Percentiles rank a stretch among this genome's conserved stretches.
Evolutionary conservation across 768 basidiomycete genomes (phyloP).

Genomic region (Termitomyces sp.): DNA sequence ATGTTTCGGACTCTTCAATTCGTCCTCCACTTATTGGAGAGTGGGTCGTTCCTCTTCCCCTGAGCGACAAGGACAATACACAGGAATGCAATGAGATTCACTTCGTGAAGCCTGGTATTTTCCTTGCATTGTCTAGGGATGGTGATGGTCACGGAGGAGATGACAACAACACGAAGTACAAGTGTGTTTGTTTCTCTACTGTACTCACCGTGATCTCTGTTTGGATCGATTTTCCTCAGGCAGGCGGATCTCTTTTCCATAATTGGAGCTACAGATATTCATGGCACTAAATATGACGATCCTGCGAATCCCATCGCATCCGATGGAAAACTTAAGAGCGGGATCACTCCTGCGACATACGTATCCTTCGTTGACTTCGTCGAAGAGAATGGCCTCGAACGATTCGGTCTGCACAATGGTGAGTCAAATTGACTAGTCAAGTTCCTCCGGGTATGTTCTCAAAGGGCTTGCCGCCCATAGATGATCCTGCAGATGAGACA

Average conservation of each 20-base stretch:
- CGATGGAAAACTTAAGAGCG: slow-evolving; percentile 38
- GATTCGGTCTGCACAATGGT: slow-evolving; percentile 63
- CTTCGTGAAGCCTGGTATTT: slow-evolving; percentile 46
- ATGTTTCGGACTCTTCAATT: slow-evolving; percentile 31
- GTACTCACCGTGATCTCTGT: neutral
- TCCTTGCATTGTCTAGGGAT: slow-evolving; percentile 56
- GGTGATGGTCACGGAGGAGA: slow-evolving; percentile 53
- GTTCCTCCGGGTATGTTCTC: neutral
- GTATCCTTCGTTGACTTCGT: slow-evolving; percentile 51
- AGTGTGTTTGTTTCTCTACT: slow-evolving; percentile 23
- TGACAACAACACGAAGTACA: slow-evolving; percentile 44
- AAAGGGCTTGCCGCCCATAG: neutral
- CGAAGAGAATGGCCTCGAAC: slow-evolving; percentile 44
- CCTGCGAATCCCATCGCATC: slow-evolving; percentile 45
- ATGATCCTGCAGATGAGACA: slow-evolving; percentile 35
- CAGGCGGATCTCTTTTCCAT: slow-evolving; percentile 58
- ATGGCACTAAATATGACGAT: slow-evolving; percentile 47
- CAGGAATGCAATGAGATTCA: slow-evolving; percentile 50
- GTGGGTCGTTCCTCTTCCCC: slow-evolving; percentile 55
- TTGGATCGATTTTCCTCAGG: slow-evolving; percentile 22
- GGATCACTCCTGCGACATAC: slow-evolving; percentile 48
- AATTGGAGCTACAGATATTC: slow-evolving; percentile 54
- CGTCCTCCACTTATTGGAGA: slow-evolving; percentile 43
- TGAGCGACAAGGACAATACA: slow-evolving; percentile 42
- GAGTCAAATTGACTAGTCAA: neutral